A percentile compares a stretch with the other conserved stretches of the same genome.
These are phyloP conservation scores for Kurtzmaniella cleridarum DNA, from an alignment of 805 yeast genomes.

Conservation along the genomic window DNA sequence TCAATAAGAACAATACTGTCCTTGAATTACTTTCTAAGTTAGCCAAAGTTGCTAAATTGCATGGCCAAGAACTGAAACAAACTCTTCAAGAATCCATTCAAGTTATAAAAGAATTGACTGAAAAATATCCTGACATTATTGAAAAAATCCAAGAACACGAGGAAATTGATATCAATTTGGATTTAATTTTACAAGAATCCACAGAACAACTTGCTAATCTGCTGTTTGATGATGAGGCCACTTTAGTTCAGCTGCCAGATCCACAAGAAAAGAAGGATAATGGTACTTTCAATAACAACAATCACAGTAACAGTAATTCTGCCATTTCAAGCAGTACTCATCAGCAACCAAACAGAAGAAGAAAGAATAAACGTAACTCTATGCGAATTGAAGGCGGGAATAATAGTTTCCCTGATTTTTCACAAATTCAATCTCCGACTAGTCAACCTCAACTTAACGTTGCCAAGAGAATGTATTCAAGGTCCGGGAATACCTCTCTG, in stretches of 20 bases:
- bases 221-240: conserved; percentile 31
- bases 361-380: conserved; percentile 32
- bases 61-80: conserved; percentile 43
- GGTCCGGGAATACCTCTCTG: background rate
- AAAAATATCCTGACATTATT: conserved; percentile 30
- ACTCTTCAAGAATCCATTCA: conserved; percentile 44
- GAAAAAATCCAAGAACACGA: conserved; percentile 24
- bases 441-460: conserved; percentile 13
- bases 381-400: conserved; percentile 18
- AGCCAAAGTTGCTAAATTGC: conserved; percentile 39
- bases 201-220: conserved; percentile 24
- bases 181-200: conserved; percentile 28
- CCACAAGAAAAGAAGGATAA: background rate
- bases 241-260: conserved; percentile 13
- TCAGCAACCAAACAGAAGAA: conserved; percentile 1
- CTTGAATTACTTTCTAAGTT: conserved; percentile 39
- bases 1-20: conserved; percentile 41
- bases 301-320: conserved; percentile 3
- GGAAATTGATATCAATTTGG: conserved; percentile 26
- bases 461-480: conserved; percentile 11
- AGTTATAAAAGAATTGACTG: conserved; percentile 34
- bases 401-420: conserved; percentile 15
- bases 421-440: conserved; percentile 13
- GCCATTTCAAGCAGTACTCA: background rate
- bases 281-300: conserved; percentile 1